Base-by-base conservation (phyloP, 2,329 filamentous ascomycete species). In the Podosphaera leucotricha region DNA sequence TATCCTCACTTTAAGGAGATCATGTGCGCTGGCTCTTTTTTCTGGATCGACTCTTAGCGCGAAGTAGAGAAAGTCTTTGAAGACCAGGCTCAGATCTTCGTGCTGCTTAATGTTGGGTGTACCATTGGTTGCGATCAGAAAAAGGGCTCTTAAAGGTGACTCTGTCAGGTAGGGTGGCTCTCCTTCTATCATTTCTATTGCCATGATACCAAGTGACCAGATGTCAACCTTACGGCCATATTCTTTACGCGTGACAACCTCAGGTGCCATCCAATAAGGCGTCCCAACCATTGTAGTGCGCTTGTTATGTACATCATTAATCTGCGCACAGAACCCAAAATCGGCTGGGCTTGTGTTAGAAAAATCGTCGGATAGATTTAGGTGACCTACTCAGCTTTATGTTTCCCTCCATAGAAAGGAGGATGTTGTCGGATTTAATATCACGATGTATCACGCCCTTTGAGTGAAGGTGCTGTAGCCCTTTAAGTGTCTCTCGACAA, bases 161-260 rank as follows among this genome's bases (percentile, higher is more conserved):
- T 95, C 90, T 63, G 95, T 95, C 33, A 95, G 73, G 61, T 98
- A 98, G 0, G 90, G 90, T 5, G 90, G 90, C 62, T 98, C 90
- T n/a, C 84, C 92, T 60, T 98, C 90, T 57, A 95, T 95, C 90
- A 98, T 94, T 64, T 98, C 90, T 57, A 98, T 95, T 20, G 90
- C 87, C 90, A 95, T 98, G 64, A 98, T 98, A 57, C 90, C 90
- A 49, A 98, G 67, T 24, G 86, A 94, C 90, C 90, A 98, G 58
- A 95, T 93, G 59, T 98, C 90, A 49, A 95, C 90, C 68, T 95
- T 95, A 58, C 82, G 81, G 35, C 87, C 90, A 57, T 98, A 98
- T 62, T 94, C 87, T 66, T 95, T 95, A 61, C 95, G 90, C 66
- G 94, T 95, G 59, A 98, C 90, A 38, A 98, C 90, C 62, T 98